Conservation (phyloP, 1,284 basidiomycete genomes). For the Violaceomyces palustris region DNA sequence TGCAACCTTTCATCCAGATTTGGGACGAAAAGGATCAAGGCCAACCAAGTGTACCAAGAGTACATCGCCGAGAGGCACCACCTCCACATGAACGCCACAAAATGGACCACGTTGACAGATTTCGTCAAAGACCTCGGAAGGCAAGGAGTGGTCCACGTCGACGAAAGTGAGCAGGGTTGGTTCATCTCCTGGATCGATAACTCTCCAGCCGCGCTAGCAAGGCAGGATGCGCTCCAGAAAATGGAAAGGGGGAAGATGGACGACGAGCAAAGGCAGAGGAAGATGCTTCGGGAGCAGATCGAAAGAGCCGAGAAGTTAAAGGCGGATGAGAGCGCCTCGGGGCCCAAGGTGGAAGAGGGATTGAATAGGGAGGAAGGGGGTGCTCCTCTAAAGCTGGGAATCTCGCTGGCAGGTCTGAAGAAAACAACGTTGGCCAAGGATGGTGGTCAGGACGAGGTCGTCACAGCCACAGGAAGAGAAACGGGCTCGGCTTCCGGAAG, state of each 20-base stretch:
- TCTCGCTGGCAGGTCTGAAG: constrained; percentile 8
- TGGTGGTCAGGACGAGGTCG: neutral
- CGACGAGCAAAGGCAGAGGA: constrained; percentile 88
- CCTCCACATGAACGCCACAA: constrained; percentile 96
- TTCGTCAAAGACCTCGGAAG: constrained; percentile 88
- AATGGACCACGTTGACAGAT: constrained; percentile 93
- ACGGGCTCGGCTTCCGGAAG: neutral
- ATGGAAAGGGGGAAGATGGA: constrained; percentile 85
- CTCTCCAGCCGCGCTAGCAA: constrained; percentile 83
- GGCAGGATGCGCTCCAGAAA: constrained; percentile 85
- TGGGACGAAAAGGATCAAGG: constrained; percentile 54
- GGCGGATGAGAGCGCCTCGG: constrained; percentile 51
- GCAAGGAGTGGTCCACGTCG: constrained; percentile 79
- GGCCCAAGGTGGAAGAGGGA: constrained; percentile 11
- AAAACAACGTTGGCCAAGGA: neutral
- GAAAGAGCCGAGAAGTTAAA: constrained; percentile 68
- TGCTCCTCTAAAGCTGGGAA: constrained; percentile 33
- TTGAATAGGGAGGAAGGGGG: constrained; percentile 13
- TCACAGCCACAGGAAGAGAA: neutral
- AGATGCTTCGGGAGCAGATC: constrained; percentile 88
- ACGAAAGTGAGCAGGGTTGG: constrained; percentile 97
- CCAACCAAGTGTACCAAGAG: constrained; percentile 96
- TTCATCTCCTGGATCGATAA: constrained; percentile 96
- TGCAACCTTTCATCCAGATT: constrained; percentile 16
- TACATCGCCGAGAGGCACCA: constrained; percentile 92